Evolutionary conservation across 768 basidiomycete genomes (phyloP).

Genomic region (Lactifluus echinatus): DNA sequence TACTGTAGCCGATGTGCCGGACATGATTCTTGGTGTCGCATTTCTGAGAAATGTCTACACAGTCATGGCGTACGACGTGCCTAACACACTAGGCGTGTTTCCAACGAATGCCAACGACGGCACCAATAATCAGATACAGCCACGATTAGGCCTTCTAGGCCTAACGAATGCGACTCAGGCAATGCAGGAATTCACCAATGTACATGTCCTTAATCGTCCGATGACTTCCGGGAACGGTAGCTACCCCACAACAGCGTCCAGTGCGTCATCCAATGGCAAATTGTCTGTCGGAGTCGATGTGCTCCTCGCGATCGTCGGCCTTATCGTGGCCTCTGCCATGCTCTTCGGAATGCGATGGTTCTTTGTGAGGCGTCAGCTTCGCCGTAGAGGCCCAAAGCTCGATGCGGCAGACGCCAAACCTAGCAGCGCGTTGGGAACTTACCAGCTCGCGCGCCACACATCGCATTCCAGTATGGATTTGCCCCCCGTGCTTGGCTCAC

Average conservation of each 20-base stretch:
- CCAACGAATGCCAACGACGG: slow-evolving; percentile 22
- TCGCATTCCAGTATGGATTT: slow-evolving; percentile 24
- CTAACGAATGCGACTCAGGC: slow-evolving; percentile 58
- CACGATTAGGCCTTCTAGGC: slow-evolving; percentile 51
- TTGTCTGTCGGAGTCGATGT: slow-evolving; percentile 55
- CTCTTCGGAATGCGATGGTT: slow-evolving; percentile 52
- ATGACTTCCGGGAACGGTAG: slow-evolving; percentile 25
- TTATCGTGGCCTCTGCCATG: slow-evolving; percentile 46
- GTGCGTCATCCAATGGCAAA: slow-evolving; percentile 25
- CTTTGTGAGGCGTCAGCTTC: slow-evolving; percentile 24
- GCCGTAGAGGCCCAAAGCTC: slow-evolving; percentile 19
- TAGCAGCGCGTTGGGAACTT: slow-evolving; percentile 23
- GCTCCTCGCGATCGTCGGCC: slow-evolving; percentile 47
- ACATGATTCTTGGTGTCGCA: slow-evolving; percentile 72
- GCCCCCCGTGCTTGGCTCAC: slow-evolving; percentile 21
- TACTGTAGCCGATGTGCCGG: too few relatives aligned
- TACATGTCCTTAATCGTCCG: slow-evolving; percentile 58
- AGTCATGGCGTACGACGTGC: slow-evolving; percentile 59
- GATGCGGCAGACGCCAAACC: slow-evolving; percentile 12
- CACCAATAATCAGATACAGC: slow-evolving; percentile 22
- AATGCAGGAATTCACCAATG: slow-evolving; percentile 56
- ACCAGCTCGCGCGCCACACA: slow-evolving; percentile 30
- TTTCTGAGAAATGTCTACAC: slow-evolving; percentile 72
- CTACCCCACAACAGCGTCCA: not conserved
- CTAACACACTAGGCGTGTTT: slow-evolving; percentile 39